A percentile compares a stretch with the other conserved stretches of the same genome.
Conservation (phyloP, 1,284 basidiomycete genomes). For the Malassezia sp. region DNA sequence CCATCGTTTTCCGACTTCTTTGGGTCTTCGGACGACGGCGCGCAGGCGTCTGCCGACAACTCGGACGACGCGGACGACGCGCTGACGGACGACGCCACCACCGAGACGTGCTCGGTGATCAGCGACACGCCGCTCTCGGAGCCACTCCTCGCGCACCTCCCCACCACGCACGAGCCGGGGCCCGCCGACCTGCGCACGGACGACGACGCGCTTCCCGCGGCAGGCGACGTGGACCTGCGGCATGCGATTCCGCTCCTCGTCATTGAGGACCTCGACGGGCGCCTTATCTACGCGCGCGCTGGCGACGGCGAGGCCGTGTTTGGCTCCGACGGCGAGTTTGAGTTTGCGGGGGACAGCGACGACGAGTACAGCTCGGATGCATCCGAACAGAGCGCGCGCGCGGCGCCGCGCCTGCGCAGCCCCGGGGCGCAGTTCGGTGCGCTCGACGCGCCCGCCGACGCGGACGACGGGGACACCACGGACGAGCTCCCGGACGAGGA, state of each 20-base stretch:
- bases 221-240: constrained; percentile 11
- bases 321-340: constrained; percentile 46
- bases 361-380: constrained; percentile 35
- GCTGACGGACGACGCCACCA: constrained; percentile 22
- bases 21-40: constrained; percentile 32
- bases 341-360: constrained; percentile 42
- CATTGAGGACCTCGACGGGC: constrained; percentile 45
- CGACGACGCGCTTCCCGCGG: constrained; percentile 7
- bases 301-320: constrained; percentile 46
- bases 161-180: constrained; percentile 13
- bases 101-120: constrained; percentile 29
- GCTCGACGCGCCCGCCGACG: too few relatives aligned
- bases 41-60: constrained; percentile 10
- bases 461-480: constrained; percentile 45
- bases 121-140: constrained; percentile 28
- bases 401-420: too few relatives aligned
- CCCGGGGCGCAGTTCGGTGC: too few relatives aligned
- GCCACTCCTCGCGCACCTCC: constrained; percentile 36
- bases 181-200: constrained; percentile 8
- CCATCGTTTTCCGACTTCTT: constrained; percentile 46
- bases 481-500: constrained; percentile 45
- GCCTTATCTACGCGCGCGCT: constrained; percentile 43
- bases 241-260: constrained; percentile 41
- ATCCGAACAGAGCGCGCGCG: too few relatives aligned
- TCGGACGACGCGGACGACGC: constrained; percentile 19